Evolutionary conservation across 108 stramenopile genomes (phyloP), one percentile per base, ranked within the genome.

Genomic region (Ochromonas danica): DNA sequence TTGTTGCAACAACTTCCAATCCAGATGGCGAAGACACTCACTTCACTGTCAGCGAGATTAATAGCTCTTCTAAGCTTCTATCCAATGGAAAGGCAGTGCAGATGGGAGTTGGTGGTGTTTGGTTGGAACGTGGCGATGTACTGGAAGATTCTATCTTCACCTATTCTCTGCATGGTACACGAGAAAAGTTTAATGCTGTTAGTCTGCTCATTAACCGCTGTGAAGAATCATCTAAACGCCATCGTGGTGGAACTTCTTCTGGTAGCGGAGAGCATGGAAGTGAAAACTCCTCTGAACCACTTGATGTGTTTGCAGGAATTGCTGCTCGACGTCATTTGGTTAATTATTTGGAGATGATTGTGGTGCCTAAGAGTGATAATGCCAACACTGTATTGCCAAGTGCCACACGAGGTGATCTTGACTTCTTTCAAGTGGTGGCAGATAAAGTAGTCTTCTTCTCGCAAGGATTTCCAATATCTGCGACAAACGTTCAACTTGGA

Each of bases 151-250:
- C 41, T 70, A 22, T 51, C 22, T 51, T 22, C 6, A 75, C 25
- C 38, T 75, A 57, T 41, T 3, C 41, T 31, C 3, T 60, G n/a
- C 14, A 41, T 14, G 31, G 14, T 6, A 75, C 40, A 6, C 10
- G 10, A 42, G 72, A 75, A 6, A 75, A 75, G 72, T 41, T 22
- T 10, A 27, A 3, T 6, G 72, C 72, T 42, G 72, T 75, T 3
- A 75, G 25, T 75, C 38, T 75, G 40, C 6, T 75, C 51, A 75
- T 75, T 36, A 17, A 75, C 25, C 72, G 72, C 41, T 75, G 3
- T 36, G n/a, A 25, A 25, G 25, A 25, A 60, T n/a, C 25, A 25
- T 60, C 25, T 25, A 25, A 60, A 60, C n/a, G 57, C 25, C n/a
- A 60, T 60, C 57, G 57, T 60, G n/a, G n/a, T n/a, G n/a, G n/a